These are phyloP conservation scores for Aspergillus versicolor DNA, from an alignment of 2,329 filamentous ascomycete genomes.

Conservation along the genomic window DNA sequence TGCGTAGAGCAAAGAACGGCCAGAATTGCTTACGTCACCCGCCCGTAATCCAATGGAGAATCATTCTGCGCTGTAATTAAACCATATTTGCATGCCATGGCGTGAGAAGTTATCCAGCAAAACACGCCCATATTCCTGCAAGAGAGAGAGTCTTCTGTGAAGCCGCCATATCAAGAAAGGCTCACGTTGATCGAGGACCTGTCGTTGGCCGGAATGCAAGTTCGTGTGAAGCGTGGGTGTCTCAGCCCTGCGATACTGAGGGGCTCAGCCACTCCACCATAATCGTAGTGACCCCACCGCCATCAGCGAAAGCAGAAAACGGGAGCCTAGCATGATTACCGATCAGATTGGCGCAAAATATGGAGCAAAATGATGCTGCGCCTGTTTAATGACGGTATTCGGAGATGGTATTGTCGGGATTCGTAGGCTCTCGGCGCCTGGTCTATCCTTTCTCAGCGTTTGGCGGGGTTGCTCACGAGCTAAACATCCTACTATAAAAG, in stretches of 20 bases:
- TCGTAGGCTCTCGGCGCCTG: not conserved
- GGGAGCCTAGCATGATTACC: conserved; percentile 6
- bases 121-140: not conserved
- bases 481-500: conserved; percentile 10
- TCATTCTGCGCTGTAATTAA: not conserved
- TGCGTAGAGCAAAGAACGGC: not conserved
- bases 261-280: conserved; percentile 5
- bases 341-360: not conserved
- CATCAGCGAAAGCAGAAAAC: conserved; percentile 5
- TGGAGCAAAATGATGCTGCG: not conserved
- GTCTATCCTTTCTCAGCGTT: conserved; percentile 7
- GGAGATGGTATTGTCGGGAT: not conserved
- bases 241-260: conserved; percentile 12
- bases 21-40: conserved; percentile 1
- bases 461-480: conserved; percentile 10
- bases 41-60: not conserved
- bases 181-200: not conserved
- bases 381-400: conserved; percentile 10
- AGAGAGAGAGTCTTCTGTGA: not conserved
- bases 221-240: not conserved
- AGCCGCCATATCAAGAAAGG: not conserved
- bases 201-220: not conserved
- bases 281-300: conserved; percentile 1
- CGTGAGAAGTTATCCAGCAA: not conserved
- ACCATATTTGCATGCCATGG: not conserved